Evolutionary conservation across 2,329 filamentous ascomycete species (phyloP).

Genomic region (Phyllosticta capitalensis): DNA sequence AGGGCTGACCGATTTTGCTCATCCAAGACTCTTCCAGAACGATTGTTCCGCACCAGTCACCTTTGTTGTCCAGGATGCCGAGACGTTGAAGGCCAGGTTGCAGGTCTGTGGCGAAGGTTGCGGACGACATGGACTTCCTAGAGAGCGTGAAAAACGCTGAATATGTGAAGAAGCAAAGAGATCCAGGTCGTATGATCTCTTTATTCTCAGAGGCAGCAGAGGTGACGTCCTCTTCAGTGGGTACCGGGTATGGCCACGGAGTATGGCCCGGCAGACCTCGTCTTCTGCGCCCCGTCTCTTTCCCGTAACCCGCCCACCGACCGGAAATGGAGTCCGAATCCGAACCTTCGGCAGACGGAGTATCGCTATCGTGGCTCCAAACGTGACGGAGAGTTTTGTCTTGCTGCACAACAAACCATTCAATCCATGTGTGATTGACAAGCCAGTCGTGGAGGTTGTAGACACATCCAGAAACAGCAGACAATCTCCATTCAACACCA

Average conservation of each 20-base stretch:
- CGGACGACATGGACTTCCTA: background rate
- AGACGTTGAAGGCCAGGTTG: background rate
- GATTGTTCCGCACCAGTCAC: conserved; percentile 2
- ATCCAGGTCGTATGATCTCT: background rate
- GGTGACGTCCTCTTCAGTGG: background rate
- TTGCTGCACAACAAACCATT: background rate
- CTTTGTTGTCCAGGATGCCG: background rate
- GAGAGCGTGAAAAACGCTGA: background rate
- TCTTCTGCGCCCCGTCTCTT: background rate
- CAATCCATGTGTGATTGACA: background rate
- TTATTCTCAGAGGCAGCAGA: background rate
- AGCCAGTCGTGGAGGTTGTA: background rate
- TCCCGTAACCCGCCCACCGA: background rate
- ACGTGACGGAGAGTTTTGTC: background rate
- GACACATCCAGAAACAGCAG: background rate
- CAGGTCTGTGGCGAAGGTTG: background rate
- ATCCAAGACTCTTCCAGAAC: background rate
- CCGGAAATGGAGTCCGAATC: background rate
- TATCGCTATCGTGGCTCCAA: too few relatives aligned
- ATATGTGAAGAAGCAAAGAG: background rate
- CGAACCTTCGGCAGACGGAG: too few relatives aligned
- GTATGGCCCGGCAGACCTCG: background rate
- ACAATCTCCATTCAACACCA: background rate
- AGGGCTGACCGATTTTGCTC: background rate
- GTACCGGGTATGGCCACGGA: background rate